Evolutionary conservation across 2,329 filamentous ascomycete species (phyloP).

Genomic region (Hypoxylon sp.): DNA sequence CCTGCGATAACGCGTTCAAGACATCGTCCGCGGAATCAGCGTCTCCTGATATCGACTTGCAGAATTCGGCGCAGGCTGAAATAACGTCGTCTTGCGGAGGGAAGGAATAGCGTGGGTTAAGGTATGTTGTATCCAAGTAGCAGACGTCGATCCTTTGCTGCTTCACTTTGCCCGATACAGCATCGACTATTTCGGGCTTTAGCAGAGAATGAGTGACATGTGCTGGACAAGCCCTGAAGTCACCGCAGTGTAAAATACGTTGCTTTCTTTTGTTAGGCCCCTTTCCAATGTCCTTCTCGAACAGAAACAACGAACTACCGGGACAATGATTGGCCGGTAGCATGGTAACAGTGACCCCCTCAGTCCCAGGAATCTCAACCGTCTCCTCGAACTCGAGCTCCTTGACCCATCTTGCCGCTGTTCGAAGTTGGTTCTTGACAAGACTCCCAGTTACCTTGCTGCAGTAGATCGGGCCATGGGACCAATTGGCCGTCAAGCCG

Average conservation of each 20-base stretch:
- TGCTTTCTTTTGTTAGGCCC: constrained; percentile 74
- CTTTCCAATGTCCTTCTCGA: constrained; percentile 81
- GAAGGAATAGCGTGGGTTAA: constrained; percentile 96
- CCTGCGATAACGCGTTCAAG: constrained; percentile 63
- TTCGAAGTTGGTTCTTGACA: constrained; percentile 86
- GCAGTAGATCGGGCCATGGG: constrained; percentile 95
- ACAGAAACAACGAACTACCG: constrained; percentile 92
- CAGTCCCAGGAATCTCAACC: constrained; percentile 83
- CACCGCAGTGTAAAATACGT: constrained; percentile 92
- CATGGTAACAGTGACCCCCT: constrained; percentile 91
- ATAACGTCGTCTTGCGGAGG: constrained; percentile 92
- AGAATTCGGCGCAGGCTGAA: constrained; percentile 87
- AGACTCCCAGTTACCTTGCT: constrained; percentile 93
- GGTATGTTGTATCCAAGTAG: constrained; percentile 97
- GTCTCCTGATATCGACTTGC: constrained; percentile 80
- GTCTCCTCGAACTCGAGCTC: constrained; percentile 87
- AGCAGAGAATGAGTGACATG: constrained; percentile 88
- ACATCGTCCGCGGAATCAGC: constrained; percentile 64
- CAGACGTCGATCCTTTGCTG: constrained; percentile 95
- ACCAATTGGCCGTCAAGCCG: constrained; percentile 89
- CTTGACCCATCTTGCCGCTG: constrained; percentile 88
- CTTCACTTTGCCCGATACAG: constrained; percentile 76
- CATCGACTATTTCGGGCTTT: constrained; percentile 80
- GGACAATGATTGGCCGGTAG: constrained; percentile 97
- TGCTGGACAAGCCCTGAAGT: constrained; percentile 90